A percentile compares a stretch with the other conserved stretches of the same genome.
phyloP scores from a whole-genome alignment of 2,329 filamentous ascomycete genomes.

The Fusarium papillatum region DNA sequence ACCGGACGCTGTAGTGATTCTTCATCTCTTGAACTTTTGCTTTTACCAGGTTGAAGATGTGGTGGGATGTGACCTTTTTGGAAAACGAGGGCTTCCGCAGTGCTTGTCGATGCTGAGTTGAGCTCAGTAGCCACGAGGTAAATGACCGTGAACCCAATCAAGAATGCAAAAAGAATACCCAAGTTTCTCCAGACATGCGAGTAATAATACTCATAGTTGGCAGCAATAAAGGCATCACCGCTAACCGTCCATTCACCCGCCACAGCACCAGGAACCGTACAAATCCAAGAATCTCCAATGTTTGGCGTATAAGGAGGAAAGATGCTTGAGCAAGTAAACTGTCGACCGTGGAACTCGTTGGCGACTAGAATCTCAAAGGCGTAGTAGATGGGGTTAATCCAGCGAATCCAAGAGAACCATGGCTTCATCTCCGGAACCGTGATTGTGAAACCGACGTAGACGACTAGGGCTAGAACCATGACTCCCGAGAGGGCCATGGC shows the following conservation, averaged over 20 bases:
- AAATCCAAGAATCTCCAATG: slow-evolving; percentile 63
- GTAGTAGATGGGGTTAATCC: slow-evolving; percentile 81
- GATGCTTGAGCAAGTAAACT: slow-evolving; percentile 68
- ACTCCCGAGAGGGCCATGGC: slow-evolving; percentile 67
- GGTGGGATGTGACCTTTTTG: slow-evolving; percentile 65
- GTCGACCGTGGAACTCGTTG: slow-evolving; percentile 77
- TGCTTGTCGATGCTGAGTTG: slow-evolving; percentile 73
- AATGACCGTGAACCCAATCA: slow-evolving; percentile 72
- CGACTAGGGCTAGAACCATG: slow-evolving; percentile 67
- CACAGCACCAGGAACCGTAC: slow-evolving; percentile 66
- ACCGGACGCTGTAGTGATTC: slow-evolving; percentile 46
- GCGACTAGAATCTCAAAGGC: slow-evolving; percentile 80
- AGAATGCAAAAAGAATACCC: slow-evolving; percentile 75
- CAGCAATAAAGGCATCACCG: slow-evolving; percentile 71
- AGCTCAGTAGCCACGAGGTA: slow-evolving; percentile 76
- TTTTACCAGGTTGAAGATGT: slow-evolving; percentile 50
- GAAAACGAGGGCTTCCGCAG: slow-evolving; percentile 79
- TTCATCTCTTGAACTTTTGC: slow-evolving; percentile 45
- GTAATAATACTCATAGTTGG: slow-evolving; percentile 69
- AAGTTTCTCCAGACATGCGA: slow-evolving; percentile 76
- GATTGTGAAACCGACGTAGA: slow-evolving; percentile 44
- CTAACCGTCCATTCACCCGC: slow-evolving; percentile 67
- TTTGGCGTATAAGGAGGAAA: slow-evolving; percentile 61
- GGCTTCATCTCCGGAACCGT: slow-evolving; percentile 60
- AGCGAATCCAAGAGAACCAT: slow-evolving; percentile 84